These are phyloP conservation scores for Brassica incana DNA, from an alignment of 345 rosid species.

Conservation along the genomic window DNA sequence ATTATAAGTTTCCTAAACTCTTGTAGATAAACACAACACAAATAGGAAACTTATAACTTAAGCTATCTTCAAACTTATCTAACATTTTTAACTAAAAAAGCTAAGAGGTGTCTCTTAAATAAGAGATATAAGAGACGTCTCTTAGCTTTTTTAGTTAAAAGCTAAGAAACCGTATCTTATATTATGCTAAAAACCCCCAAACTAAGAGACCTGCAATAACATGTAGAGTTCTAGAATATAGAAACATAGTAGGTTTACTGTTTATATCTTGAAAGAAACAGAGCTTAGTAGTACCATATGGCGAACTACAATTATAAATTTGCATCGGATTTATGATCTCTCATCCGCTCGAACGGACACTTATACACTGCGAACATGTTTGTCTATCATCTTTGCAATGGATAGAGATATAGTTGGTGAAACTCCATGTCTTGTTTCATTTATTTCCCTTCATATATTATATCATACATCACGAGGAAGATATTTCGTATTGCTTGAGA, in stretches of 20 bases:
- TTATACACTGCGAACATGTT: not conserved
- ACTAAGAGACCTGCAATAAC: too few species aligned
- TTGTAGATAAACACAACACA: too few species aligned
- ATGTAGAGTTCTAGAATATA: not conserved
- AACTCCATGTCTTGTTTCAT: not conserved
- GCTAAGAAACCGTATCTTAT: too few species aligned
- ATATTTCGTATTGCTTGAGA: not conserved
- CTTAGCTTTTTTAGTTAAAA: too few species aligned
- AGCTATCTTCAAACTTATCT: too few species aligned
- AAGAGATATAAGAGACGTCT: too few species aligned
- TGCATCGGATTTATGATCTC: not conserved
- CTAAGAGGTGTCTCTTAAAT: too few species aligned
- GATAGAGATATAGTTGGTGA: not conserved
- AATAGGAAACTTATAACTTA: too few species aligned
- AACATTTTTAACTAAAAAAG: too few species aligned
- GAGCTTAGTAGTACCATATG: not conserved
- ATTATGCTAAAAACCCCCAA: too few species aligned
- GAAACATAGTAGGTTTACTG: not conserved
- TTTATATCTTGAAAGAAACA: not conserved
- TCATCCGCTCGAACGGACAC: not conserved
- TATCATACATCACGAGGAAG: not conserved
- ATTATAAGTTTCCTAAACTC: too few species aligned
- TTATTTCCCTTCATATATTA: not conserved
- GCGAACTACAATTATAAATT: not conserved
- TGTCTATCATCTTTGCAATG: not conserved